Evolutionary conservation across 805 yeast species (phyloP).

Genomic region (Yueomyces sinensis): DNA sequence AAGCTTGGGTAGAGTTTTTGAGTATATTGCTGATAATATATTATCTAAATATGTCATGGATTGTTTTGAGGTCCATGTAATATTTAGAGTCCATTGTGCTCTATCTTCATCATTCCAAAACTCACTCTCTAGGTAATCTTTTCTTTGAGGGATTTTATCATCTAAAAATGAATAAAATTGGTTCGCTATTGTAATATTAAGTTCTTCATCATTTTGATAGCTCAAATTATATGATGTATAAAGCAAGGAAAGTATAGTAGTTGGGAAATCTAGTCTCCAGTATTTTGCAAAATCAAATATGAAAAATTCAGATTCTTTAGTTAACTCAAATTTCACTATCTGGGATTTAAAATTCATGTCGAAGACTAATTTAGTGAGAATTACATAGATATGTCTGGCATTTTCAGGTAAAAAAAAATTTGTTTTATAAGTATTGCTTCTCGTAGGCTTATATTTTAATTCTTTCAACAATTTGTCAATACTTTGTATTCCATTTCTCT

Average conservation of each 20-base stretch:
- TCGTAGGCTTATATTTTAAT: conserved; percentile 3
- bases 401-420: conserved; percentile 28
- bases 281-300: conserved; percentile 33
- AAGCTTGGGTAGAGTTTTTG: conserved; percentile 40
- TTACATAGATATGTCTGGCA: conserved; percentile 28
- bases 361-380: conserved; percentile 31
- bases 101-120: conserved; percentile 35
- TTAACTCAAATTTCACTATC: too few species aligned
- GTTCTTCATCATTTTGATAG: conserved; percentile 20
- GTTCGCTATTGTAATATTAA: conserved; percentile 21
- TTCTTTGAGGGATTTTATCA: conserved; percentile 10
- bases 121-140: conserved; percentile 13
- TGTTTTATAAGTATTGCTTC: neutral
- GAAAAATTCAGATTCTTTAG: conserved; percentile 32
- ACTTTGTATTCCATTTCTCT: conserved; percentile 24
- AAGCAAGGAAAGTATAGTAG: conserved; percentile 36
- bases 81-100: conserved; percentile 34
- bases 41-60: conserved; percentile 33
- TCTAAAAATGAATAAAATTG: conserved; percentile 24
- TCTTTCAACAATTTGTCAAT: conserved; percentile 19
- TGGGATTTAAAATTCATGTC: conserved; percentile 20
- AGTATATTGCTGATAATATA: conserved; percentile 29
- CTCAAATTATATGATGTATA: conserved; percentile 36
- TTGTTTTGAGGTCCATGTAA: conserved; percentile 33
- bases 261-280: conserved; percentile 43